Percentiles rank a stretch among this genome's conserved stretches.
phyloP scores from a whole-genome alignment of 148 eudicot species.

The Silene latifolia region DNA sequence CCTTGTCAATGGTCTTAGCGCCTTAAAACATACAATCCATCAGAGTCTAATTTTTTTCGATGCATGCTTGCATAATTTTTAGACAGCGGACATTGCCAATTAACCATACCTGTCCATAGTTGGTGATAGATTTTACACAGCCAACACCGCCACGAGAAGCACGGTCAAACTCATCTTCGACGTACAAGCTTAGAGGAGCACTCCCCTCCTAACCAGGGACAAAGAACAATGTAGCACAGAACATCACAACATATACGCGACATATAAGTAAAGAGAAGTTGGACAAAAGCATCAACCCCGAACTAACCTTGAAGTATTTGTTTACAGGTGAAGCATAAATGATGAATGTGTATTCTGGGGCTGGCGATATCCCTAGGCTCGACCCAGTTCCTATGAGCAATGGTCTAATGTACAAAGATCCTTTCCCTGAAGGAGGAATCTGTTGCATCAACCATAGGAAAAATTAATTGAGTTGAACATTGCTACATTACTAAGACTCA shows the following conservation, averaged over 20 bases:
- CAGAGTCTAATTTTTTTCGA: background rate
- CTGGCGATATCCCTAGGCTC: slow-evolving; percentile 59
- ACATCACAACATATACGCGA: background rate
- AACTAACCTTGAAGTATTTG: slow-evolving; percentile 65
- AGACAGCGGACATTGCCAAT: background rate
- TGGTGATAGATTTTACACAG: slow-evolving; percentile 71
- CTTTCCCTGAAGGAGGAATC: slow-evolving; percentile 91
- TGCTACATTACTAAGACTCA: background rate
- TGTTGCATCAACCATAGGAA: slow-evolving; percentile 23
- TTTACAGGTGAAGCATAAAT: slow-evolving; percentile 82
- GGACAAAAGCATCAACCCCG: background rate
- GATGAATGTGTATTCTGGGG: slow-evolving; percentile 77
- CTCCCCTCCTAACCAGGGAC: slow-evolving; percentile 52
- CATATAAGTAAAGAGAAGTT: background rate
- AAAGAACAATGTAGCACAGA: background rate
- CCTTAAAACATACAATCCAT: slow-evolving; percentile 29
- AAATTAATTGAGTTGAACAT: background rate
- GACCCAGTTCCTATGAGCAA: slow-evolving; percentile 80
- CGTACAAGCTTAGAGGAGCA: slow-evolving; percentile 56
- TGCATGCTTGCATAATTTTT: background rate
- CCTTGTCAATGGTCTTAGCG: slow-evolving; percentile 46
- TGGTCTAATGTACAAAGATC: slow-evolving; percentile 77
- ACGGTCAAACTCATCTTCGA: slow-evolving; percentile 69
- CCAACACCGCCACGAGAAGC: slow-evolving; percentile 83
- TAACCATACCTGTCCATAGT: slow-evolving; percentile 65